These are phyloP conservation scores for Caryopteris hybrid DNA, from an alignment of 305 asterid genomes.

Conservation along the genomic window DNA sequence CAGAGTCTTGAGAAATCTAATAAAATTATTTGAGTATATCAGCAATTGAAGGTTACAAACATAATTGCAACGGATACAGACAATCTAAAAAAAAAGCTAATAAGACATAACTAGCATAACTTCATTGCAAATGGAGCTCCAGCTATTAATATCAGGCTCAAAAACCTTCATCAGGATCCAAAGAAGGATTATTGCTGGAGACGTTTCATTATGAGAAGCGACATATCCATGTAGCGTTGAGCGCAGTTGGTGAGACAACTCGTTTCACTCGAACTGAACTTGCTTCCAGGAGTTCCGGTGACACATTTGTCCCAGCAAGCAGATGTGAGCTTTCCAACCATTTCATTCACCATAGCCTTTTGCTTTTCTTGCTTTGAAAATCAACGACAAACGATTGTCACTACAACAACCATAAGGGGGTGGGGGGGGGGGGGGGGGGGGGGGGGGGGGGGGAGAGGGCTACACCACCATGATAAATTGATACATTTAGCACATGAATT, in stretches of 20 bases:
- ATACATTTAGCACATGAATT: background rate
- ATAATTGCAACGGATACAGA: background rate
- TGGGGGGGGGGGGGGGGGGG: background rate
- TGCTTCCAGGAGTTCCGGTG: constrained; percentile 82
- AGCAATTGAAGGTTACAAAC: constrained; percentile 2
- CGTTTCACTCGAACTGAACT: constrained; percentile 86
- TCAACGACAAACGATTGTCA: background rate
- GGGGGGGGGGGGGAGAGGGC: background rate
- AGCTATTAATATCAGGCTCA: background rate
- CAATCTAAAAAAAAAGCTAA: background rate
- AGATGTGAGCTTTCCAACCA: constrained; percentile 74
- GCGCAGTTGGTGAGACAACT: constrained; percentile 77
- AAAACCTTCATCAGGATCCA: background rate
- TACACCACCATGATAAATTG: background rate
- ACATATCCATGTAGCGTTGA: constrained; percentile 69
- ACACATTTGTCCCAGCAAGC: constrained; percentile 94
- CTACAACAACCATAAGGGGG: no score
- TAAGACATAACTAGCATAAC: background rate
- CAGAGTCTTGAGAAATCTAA: background rate
- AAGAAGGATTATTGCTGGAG: constrained; percentile 51
- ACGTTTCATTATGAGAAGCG: constrained; percentile 65
- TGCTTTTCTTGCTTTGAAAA: constrained; percentile 72
- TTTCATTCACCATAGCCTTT: constrained; percentile 75
- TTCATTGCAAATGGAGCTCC: background rate
- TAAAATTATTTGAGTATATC: background rate